Evolutionary conservation across 345 rosid genomes (phyloP).

Genomic region (Citrus medica): DNA sequence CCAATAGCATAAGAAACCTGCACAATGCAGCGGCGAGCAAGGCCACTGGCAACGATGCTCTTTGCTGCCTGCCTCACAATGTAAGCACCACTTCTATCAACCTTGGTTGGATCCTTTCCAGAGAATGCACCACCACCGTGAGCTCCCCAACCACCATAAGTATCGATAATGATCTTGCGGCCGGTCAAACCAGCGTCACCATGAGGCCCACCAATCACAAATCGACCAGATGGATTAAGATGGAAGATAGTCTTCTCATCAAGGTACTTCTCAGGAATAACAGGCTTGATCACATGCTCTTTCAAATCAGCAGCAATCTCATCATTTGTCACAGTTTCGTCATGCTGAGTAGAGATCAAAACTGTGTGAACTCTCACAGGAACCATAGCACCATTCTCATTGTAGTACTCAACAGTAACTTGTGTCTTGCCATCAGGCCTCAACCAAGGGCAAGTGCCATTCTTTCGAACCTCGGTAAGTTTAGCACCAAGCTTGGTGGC

Average conservation of each 20-base stretch:
- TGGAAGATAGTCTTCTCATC: constrained; percentile 54
- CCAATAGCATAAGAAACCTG: constrained; percentile 54
- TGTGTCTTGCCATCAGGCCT: constrained; percentile 49
- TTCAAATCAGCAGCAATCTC: constrained; percentile 42
- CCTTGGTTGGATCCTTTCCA: constrained; percentile 42
- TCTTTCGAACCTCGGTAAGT: constrained; percentile 41
- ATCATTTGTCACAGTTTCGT: constrained; percentile 42
- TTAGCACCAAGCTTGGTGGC: constrained; percentile 43
- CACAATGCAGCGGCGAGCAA: constrained; percentile 42
- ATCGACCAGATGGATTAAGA: constrained; percentile 42
- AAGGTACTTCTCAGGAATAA: constrained; percentile 38
- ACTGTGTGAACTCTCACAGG: constrained; percentile 42
- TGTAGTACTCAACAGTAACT: constrained; percentile 42
- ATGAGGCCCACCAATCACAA: constrained; percentile 44
- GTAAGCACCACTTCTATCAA: constrained; percentile 47
- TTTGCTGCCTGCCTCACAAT: constrained; percentile 46
- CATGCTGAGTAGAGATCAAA: constrained; percentile 46
- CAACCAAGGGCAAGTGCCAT: constrained; percentile 43
- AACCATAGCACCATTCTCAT: constrained; percentile 39
- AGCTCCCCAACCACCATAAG: constrained; percentile 46
- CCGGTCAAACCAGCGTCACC: constrained; percentile 48
- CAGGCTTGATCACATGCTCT: constrained; percentile 44
- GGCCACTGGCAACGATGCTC: constrained; percentile 39
- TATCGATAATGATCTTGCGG: constrained; percentile 45
- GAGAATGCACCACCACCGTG: constrained; percentile 49